A percentile compares a stretch with the other conserved stretches of the same genome.
Evolutionary conservation across 176 grass and related monocot genomes (phyloP).

Genomic region (Rhynchospora breviuscula): DNA sequence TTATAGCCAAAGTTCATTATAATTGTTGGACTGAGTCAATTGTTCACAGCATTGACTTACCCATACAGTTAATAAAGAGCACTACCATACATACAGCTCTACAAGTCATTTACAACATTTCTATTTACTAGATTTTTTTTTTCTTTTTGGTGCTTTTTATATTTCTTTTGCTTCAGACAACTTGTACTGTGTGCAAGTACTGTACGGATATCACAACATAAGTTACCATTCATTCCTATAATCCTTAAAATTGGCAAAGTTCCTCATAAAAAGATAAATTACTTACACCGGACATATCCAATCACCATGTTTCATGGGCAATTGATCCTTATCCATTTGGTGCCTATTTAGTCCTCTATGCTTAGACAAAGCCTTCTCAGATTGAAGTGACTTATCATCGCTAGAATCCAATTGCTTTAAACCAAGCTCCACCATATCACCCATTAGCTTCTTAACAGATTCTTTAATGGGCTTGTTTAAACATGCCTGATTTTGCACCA

Average conservation of each 20-base stretch:
- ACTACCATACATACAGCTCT: neutral
- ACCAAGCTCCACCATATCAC: conserved; percentile 52
- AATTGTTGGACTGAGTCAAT: neutral
- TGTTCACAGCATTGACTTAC: neutral
- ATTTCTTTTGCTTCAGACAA: neutral
- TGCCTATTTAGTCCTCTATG: conserved; percentile 4
- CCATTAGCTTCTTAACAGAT: conserved; percentile 70
- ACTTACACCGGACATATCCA: conserved; percentile 91
- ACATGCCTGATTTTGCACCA: conserved; percentile 64
- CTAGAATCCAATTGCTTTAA: conserved; percentile 36
- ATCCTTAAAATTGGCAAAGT: neutral
- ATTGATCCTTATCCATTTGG: conserved; percentile 38
- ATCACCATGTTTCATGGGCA: conserved; percentile 78
- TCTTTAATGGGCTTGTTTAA: conserved; percentile 56
- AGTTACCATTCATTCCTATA: neutral
- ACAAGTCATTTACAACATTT: neutral
- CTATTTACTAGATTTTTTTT: neutral
- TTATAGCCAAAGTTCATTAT: neutral
- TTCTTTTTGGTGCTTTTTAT: neutral
- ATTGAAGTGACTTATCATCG: conserved; percentile 24
- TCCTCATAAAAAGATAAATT: neutral
- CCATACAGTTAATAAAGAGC: neutral
- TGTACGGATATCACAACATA: neutral
- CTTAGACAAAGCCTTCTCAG: conserved; percentile 16
- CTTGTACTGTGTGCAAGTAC: neutral